These are phyloP conservation scores for Orbilia ellipsospora DNA, from an alignment of 2,329 filamentous ascomycete genomes.

Conservation along the genomic window DNA sequence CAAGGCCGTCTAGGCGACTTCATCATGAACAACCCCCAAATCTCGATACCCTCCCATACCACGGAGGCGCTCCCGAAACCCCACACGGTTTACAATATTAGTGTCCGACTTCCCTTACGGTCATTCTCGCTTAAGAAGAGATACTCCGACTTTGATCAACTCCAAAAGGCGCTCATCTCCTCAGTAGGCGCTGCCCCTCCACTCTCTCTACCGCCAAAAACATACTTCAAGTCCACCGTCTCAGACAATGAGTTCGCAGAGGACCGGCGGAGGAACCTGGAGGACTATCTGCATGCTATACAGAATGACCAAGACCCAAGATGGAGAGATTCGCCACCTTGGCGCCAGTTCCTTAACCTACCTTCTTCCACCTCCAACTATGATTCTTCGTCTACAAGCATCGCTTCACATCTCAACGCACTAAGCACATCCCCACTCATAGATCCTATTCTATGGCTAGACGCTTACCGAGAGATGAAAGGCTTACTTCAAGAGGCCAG, in stretches of 20 bases:
- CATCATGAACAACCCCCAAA: slow-evolving; percentile 33
- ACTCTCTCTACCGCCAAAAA: slow-evolving; percentile 75
- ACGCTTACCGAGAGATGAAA: slow-evolving; percentile 80
- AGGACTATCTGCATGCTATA: slow-evolving; percentile 77
- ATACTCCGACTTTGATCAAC: slow-evolving; percentile 79
- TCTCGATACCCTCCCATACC: slow-evolving; percentile 60
- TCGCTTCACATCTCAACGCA: slow-evolving; percentile 64
- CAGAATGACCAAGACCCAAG: slow-evolving; percentile 77
- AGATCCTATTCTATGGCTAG: slow-evolving; percentile 78
- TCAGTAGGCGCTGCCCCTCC: slow-evolving; percentile 74
- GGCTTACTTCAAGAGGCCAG: slow-evolving; percentile 74
- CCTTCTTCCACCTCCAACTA: slow-evolving; percentile 66
- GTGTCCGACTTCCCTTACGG: slow-evolving; percentile 78
- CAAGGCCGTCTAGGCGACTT: neutral
- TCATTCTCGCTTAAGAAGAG: slow-evolving; percentile 81
- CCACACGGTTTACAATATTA: slow-evolving; percentile 58
- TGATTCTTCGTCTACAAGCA: slow-evolving; percentile 62
- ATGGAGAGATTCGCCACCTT: slow-evolving; percentile 79
- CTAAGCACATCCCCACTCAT: slow-evolving; percentile 64
- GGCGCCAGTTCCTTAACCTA: slow-evolving; percentile 79
- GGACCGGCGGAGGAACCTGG: slow-evolving; percentile 74
- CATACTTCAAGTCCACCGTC: slow-evolving; percentile 80
- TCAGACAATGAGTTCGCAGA: slow-evolving; percentile 76
- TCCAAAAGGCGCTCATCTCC: slow-evolving; percentile 73
- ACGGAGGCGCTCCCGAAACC: slow-evolving; percentile 57